A percentile compares a stretch with the other conserved stretches of the same genome.
Conservation (phyloP, 371 early-diverging fungal genomes). For the Astathelohania contejeani region DNA sequence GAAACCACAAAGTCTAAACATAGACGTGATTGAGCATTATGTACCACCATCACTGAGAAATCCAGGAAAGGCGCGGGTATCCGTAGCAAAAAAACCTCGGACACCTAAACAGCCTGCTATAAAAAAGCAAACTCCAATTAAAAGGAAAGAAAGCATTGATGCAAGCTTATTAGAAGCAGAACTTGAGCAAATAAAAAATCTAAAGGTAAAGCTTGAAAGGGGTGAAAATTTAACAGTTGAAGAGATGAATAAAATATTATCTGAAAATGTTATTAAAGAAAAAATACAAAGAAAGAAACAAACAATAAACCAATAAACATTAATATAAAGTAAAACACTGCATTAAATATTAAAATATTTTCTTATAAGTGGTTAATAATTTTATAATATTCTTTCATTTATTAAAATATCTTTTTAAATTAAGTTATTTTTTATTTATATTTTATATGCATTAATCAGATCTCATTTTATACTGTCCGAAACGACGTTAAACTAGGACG, state of each 20-base stretch:
- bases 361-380: too few species aligned
- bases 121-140: neutral
- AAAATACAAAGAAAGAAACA: slow-evolving; percentile 14
- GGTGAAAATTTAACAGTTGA: slow-evolving; percentile 35
- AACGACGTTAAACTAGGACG: too few species aligned
- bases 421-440: too few species aligned
- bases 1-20: slow-evolving; percentile 21
- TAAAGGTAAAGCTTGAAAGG: slow-evolving; percentile 32
- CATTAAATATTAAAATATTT: too few species aligned
- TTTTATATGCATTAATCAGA: too few species aligned
- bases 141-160: neutral
- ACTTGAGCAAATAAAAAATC: slow-evolving; percentile 26
- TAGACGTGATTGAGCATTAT: slow-evolving; percentile 19
- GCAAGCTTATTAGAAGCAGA: slow-evolving; percentile 14
- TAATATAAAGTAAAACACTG: too few species aligned
- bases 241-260: slow-evolving; percentile 36
- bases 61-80: neutral
- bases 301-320: neutral
- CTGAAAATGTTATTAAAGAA: slow-evolving; percentile 14
- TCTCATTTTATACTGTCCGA: too few species aligned
- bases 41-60: slow-evolving; percentile 35
- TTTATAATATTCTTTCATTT: too few species aligned
- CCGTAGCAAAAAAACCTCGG: neutral
- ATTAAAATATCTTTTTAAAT: too few species aligned
- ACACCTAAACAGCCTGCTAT: neutral